Evolutionary conservation across 257 asterid species (phyloP).

Genomic region (Plantago major): DNA sequence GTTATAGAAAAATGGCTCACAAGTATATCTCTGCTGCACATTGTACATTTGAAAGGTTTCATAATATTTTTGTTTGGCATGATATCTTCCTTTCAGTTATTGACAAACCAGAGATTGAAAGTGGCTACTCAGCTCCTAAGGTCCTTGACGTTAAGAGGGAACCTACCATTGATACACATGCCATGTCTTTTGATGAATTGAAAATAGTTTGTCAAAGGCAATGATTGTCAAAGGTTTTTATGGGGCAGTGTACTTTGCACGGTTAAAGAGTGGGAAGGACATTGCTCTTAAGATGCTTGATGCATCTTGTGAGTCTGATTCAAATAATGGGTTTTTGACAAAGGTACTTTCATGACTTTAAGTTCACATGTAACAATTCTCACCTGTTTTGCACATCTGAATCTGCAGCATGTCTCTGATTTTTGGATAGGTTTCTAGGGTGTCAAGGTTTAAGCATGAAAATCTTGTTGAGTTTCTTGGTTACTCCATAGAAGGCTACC

Average conservation of each 20-base stretch:
- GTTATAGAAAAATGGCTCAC: no score
- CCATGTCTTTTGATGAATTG: constrained; percentile 53
- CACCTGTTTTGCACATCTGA: constrained; percentile 4
- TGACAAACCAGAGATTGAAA: no score
- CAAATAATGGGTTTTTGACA: constrained; percentile 71
- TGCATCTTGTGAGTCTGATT: constrained; percentile 79
- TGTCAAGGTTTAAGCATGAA: constrained; percentile 81
- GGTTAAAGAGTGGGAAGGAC: constrained; percentile 54
- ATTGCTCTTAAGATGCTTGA: constrained; percentile 93
- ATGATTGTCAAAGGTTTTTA: constrained; percentile 84
- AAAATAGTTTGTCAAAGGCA: constrained; percentile 42
- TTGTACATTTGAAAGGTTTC: no score
- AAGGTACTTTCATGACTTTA: constrained; percentile 42
- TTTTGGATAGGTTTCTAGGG: constrained; percentile 67
- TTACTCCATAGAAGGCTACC: no score
- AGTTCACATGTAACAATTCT: constrained; percentile 1
- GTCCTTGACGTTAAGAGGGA: no score
- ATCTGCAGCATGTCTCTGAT: neutral
- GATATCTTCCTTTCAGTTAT: no score
- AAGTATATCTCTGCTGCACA: no score
- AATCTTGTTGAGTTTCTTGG: constrained; percentile 71
- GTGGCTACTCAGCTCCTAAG: no score
- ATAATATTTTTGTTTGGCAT: no score
- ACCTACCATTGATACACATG: no score
- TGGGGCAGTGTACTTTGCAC: constrained; percentile 78